Percentiles rank a stretch among this genome's conserved stretches.
These are phyloP conservation scores for Pseudogymnoascus verrucosus DNA, from an alignment of 2,329 filamentous ascomycete genomes.

Conservation along the genomic window DNA sequence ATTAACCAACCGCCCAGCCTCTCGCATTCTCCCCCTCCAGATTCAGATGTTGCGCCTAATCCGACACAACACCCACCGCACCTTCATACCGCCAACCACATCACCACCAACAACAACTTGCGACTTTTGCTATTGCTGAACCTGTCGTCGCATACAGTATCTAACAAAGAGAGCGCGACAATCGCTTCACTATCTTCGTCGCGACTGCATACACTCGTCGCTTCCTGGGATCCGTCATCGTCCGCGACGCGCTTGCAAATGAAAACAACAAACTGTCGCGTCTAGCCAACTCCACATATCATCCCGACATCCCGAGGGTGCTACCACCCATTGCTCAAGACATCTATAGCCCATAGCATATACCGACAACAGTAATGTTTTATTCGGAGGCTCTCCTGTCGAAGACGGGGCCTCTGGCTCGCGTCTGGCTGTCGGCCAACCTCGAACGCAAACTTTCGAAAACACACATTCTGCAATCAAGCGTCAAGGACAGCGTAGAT, in stretches of 20 bases:
- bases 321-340: constrained; percentile 4
- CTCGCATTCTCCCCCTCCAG: constrained; percentile 14
- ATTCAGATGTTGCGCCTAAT: constrained; percentile 11
- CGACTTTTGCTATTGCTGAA: neutral
- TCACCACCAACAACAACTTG: constrained; percentile 8
- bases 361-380: constrained; percentile 58
- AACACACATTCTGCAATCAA: constrained; percentile 87
- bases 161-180: neutral
- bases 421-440: constrained; percentile 97
- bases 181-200: neutral
- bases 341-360: constrained; percentile 5
- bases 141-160: neutral
- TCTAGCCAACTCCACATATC: constrained; percentile 6
- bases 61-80: neutral
- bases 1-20: neutral
- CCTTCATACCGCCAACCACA: neutral
- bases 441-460: constrained; percentile 98
- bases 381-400: constrained; percentile 93
- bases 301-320: constrained; percentile 4
- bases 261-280: constrained; percentile 9
- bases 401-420: constrained; percentile 93
- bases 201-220: neutral
- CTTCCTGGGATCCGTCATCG: neutral
- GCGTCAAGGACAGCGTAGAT: constrained; percentile 89
- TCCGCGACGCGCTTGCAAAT: constrained; percentile 7